These are phyloP conservation scores for Penicillium taxi DNA, from an alignment of 495 filamentous ascomycete species.

Conservation along the genomic window DNA sequence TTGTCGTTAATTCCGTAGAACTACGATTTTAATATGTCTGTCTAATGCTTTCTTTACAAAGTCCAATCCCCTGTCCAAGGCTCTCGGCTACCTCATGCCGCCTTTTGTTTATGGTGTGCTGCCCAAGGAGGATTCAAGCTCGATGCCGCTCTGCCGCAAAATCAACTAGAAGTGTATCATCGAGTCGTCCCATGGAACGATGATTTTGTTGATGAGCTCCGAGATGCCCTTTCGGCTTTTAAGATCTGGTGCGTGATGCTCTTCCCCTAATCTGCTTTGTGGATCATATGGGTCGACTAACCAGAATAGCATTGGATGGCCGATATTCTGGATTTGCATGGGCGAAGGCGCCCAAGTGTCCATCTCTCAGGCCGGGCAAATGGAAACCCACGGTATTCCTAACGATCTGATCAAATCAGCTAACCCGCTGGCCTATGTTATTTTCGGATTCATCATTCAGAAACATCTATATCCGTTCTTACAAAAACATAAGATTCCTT, in stretches of 20 bases:
- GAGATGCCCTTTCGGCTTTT: too few species aligned
- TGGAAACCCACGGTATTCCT: constrained; percentile 30
- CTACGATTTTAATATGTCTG: too few species aligned
- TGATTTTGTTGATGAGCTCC: constrained; percentile 46
- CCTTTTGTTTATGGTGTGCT: not conserved
- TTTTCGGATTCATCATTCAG: constrained; percentile 42
- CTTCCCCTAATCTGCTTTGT: too few species aligned
- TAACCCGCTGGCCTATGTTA: constrained; percentile 21
- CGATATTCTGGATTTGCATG: constrained; percentile 22
- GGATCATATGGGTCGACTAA: constrained; percentile 13
- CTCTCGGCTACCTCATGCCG: not conserved
- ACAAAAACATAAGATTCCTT: constrained; percentile 26
- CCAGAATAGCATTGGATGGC: constrained; percentile 35
- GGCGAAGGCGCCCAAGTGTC: constrained; percentile 39
- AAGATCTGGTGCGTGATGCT: too few species aligned
- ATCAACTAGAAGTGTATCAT: not conserved
- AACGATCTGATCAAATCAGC: constrained; percentile 9
- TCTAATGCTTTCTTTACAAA: too few species aligned
- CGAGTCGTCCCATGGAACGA: constrained; percentile 21
- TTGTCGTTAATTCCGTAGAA: not conserved
- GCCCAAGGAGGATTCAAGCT: too few species aligned
- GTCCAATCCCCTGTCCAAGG: too few species aligned
- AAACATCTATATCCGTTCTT: constrained; percentile 39
- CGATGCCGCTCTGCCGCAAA: too few species aligned
- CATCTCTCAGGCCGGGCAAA: constrained; percentile 48